These are phyloP conservation scores for Penicillium turbatum DNA, from an alignment of 495 filamentous ascomycete species.

Conservation along the genomic window DNA sequence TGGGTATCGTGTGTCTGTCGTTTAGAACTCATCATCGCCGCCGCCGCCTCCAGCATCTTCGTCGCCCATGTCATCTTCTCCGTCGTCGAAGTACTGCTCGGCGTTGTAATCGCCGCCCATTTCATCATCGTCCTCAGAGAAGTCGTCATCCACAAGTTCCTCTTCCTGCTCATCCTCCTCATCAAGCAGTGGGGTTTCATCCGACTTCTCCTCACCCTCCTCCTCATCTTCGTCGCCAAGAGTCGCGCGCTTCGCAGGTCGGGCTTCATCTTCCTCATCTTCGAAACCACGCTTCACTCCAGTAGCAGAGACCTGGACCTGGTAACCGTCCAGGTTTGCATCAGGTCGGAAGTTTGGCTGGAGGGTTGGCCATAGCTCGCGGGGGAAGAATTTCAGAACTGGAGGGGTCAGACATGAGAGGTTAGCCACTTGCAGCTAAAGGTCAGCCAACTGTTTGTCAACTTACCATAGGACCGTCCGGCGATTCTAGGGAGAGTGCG, in stretches of 20 bases:
- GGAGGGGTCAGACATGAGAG: neutral
- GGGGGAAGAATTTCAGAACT: conserved; percentile 56
- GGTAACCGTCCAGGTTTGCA: conserved; percentile 31
- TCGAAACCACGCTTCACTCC: conserved; percentile 42
- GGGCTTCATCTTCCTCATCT: conserved; percentile 44
- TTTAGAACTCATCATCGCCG: conserved; percentile 48
- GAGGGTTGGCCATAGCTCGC: conserved; percentile 50
- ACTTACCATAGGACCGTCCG: conserved; percentile 49
- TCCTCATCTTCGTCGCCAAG: conserved; percentile 35
- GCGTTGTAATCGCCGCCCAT: conserved; percentile 61
- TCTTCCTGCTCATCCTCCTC: conserved; percentile 48
- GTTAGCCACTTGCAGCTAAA: conserved; percentile 5
- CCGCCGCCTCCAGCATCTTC: conserved; percentile 48
- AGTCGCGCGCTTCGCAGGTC: conserved; percentile 23
- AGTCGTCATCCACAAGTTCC: conserved; percentile 54
- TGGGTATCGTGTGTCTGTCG: conserved; percentile 36
- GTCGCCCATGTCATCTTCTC: conserved; percentile 55
- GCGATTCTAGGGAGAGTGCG: conserved; percentile 46
- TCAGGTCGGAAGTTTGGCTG: conserved; percentile 44
- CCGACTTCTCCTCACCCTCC: conserved; percentile 28
- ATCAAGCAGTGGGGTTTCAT: conserved; percentile 37
- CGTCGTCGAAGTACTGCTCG: conserved; percentile 62
- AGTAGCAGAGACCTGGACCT: conserved; percentile 12
- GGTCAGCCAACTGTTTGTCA: neutral
- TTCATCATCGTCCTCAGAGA: conserved; percentile 53